Conservation (phyloP, 441 rosid species). For the Bruguiera hainesii region DNA sequence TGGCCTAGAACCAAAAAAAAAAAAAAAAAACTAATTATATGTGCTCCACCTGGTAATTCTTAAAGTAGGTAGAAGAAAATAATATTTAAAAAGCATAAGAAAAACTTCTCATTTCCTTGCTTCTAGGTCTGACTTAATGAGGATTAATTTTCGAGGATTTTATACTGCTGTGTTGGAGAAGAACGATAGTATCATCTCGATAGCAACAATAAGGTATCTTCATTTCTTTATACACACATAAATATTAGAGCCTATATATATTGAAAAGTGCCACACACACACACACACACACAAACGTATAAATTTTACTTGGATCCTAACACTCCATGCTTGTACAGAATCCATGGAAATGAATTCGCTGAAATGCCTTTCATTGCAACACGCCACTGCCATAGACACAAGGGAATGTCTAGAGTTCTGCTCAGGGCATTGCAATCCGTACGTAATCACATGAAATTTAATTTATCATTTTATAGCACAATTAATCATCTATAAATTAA, state of each 20-base stretch:
- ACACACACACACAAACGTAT: too few relatives aligned
- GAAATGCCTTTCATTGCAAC: constrained; percentile 30
- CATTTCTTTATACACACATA: neutral
- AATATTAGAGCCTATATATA: neutral
- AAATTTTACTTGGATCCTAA: neutral
- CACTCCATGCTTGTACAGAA: constrained; percentile 5
- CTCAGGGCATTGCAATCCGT: too few relatives aligned
- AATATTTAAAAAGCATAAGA: too few relatives aligned
- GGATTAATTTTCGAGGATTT: constrained; percentile 26
- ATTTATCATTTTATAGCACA: too few relatives aligned
- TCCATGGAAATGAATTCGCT: constrained; percentile 20
- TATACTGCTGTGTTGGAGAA: constrained; percentile 26
- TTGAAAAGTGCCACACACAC: too few relatives aligned
- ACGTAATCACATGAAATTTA: too few relatives aligned
- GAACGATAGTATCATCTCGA: constrained; percentile 22
- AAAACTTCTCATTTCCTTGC: too few relatives aligned
- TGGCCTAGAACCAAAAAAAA: too few relatives aligned
- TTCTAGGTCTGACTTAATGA: constrained; percentile 23
- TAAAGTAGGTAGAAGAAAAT: too few relatives aligned
- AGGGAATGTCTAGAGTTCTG: constrained; percentile 10
- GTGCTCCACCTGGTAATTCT: too few relatives aligned
- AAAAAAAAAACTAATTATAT: too few relatives aligned
- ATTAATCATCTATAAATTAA: too few relatives aligned
- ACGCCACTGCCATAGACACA: neutral
- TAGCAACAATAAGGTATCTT: constrained; percentile 23